Base-by-base conservation (phyloP, 805 yeast genomes). In the Yueomyces sp. region DNA sequence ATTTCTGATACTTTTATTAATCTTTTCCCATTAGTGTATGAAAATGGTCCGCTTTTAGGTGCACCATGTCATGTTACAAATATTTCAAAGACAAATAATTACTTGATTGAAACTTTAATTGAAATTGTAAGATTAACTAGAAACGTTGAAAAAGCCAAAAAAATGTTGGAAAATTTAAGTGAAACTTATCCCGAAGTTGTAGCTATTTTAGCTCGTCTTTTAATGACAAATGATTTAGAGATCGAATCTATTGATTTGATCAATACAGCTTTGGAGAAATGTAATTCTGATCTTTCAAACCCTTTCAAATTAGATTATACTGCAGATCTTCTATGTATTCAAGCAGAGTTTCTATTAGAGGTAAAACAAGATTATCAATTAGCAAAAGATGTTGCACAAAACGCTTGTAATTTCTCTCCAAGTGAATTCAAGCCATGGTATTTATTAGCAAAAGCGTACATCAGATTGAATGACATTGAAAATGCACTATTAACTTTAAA, bases 341-440 rank as follows among this genome's bases (percentile, higher is more conserved):
- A 60, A 48, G 59, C 53, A 1, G 51, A 55, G 33, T 60, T 54
- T 42, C 43, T 60, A 29, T 40, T 60, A 26, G 54, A 51, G 26
- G 44, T 44, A 5, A 58, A 58, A 43, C 49, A 47, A 31, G 64
- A 60, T 45, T 54, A 49, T 40, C 37, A 38, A 8, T 46, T 59
- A 29, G 62, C 62, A 1, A 53, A 51, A 42, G 37, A 45, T 31
- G 49, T 56, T 30, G 60, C 61, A 2, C 60, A 54, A 43, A 45
- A 47, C 26, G 62, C 62, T 5, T 86, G 81, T 4, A 77, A 78
- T 52, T 70, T 79, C 2, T 70, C 82, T 1, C 94, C 94, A 3
- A 79, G 87, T 4, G 83, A 78, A 52, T 83, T 82, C 59, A 73
- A 69, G 50, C 75, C 86, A 2, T 84, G 94, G 94, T 71, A 80